phyloP scores from a whole-genome alignment of 345 rosid genomes.

The Pseudoturritis turrita region DNA sequence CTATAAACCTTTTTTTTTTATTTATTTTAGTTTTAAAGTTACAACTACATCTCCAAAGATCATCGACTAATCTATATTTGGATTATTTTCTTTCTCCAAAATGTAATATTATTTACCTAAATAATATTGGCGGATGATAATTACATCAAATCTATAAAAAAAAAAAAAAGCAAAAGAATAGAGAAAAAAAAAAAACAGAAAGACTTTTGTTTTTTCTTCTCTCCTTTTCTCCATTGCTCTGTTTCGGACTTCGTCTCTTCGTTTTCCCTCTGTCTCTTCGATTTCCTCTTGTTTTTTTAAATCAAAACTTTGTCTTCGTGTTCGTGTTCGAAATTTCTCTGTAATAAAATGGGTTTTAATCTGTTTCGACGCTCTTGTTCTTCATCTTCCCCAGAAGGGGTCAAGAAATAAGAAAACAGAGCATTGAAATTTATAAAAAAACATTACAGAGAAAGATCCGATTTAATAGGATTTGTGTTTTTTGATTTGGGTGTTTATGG shows the following conservation, averaged over 20 bases:
- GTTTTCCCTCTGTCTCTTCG: slow-evolving; percentile 15
- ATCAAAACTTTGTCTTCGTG: neutral
- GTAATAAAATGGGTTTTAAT: neutral
- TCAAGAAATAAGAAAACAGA: neutral
- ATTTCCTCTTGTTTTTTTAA: neutral
- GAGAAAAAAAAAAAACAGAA: slow-evolving; percentile 19
- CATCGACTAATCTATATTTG: slow-evolving; percentile 5
- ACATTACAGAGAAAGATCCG: slow-evolving; percentile 5
- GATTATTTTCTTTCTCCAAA: neutral
- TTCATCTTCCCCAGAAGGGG: neutral
- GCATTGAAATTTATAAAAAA: neutral
- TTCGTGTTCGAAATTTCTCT: neutral
- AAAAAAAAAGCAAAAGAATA: neutral
- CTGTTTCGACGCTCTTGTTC: neutral
- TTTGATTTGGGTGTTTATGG: slow-evolving; percentile 2
- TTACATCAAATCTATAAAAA: slow-evolving; percentile 10
- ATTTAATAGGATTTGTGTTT: slow-evolving; percentile 17
- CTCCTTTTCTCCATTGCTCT: slow-evolving; percentile 14
- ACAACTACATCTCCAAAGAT: slow-evolving; percentile 16
- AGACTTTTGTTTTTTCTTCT: neutral
- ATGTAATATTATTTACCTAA: slow-evolving; percentile 10
- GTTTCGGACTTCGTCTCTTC: slow-evolving; percentile 20
- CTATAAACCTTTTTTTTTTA: neutral
- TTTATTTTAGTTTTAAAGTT: neutral
- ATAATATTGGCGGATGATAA: slow-evolving; percentile 18